Conservation (phyloP, 805 yeast genomes). For the Metschnikowia kunwiensis region DNA sequence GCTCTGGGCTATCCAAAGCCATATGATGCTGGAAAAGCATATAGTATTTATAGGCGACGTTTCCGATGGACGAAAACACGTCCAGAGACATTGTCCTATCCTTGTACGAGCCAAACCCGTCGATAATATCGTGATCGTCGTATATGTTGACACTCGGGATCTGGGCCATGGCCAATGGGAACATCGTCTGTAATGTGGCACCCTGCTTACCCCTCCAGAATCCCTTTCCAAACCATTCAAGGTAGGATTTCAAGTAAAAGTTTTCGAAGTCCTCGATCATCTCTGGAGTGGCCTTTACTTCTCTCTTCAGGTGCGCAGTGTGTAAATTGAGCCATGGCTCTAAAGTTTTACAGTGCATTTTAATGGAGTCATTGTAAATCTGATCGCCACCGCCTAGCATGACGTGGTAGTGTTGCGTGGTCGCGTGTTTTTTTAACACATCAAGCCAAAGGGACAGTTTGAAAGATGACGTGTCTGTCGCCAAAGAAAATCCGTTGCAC, state of each 20-base stretch:
- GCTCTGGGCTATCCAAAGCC: constrained; percentile 41
- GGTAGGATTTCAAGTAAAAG: constrained; percentile 70
- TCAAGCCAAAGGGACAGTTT: constrained; percentile 85
- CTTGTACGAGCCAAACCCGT: constrained; percentile 89
- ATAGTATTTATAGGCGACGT: constrained; percentile 78
- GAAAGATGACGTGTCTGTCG: constrained; percentile 62
- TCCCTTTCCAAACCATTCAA: constrained; percentile 89
- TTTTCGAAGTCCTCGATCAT: constrained; percentile 54
- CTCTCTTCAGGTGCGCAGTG: constrained; percentile 43
- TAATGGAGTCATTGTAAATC: constrained; percentile 81
- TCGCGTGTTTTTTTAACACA: constrained; percentile 63
- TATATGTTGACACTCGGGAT: constrained; percentile 84
- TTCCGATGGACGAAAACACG: constrained; percentile 70
- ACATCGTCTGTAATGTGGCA: constrained; percentile 59
- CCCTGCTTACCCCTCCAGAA: constrained; percentile 73
- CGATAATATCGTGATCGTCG: constrained; percentile 96
- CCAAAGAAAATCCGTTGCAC: constrained; percentile 86
- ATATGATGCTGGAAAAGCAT: constrained; percentile 90
- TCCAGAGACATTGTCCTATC: constrained; percentile 70
- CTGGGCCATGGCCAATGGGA: constrained; percentile 72
- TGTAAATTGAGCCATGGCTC: constrained; percentile 61
- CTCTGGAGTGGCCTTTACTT: constrained; percentile 42
- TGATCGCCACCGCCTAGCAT: constrained; percentile 99
- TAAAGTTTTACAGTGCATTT: constrained; percentile 51
- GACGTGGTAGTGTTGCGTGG: constrained; percentile 66